Base-by-base conservation (phyloP, 2,329 filamentous ascomycete species). In the Cryphonectria parasitica region DNA sequence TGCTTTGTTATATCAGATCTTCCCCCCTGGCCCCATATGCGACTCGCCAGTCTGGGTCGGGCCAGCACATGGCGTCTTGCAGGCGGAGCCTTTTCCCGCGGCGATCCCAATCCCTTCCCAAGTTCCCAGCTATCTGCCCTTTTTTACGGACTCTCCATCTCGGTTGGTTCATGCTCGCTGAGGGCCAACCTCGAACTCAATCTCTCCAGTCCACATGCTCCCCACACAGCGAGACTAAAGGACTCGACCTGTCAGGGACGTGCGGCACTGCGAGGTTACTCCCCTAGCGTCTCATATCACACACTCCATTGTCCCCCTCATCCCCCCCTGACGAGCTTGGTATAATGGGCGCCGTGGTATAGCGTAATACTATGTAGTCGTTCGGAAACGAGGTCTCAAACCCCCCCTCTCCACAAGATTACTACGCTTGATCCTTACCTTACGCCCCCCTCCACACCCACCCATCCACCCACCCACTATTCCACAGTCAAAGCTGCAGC, bases 201-300 rank as follows among this genome's bases (percentile, higher is more conserved):
- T 61, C 58, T 61, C 56, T 60, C 56, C 56, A 60, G 31, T 22
- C 62, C 36, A 31, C 41, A 28, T 31, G 25, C 52, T 28, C n/a
- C 52, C 22, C 63, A 45, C 63, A 52, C 63, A 31, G 19, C 7
- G 31, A 34, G 58, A 61, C 58, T 39, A 49, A n/a, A 61, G 58
- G 34, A 39, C 58, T 61, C 45, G 45, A 49, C 10, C 45, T 49
- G 45, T 49, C 54, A 58, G 54, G 54, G 54, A 58, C 54, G 3
- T 49, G 58, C 58, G 63, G 67, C 62, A 69, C 69, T 66, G 67
- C 67, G 62, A 66, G 36, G 62, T 66, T 69, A 63, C 36, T 69
- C 67, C 6, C 45, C 67, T 71, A 69, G 69, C 66, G 69, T 62
- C 43, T 62, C 25, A 68, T 52, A 68, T 52, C 31, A 67, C 69